Evolutionary conservation across 805 yeast species (phyloP).

Genomic region (Candida railenensis): DNA sequence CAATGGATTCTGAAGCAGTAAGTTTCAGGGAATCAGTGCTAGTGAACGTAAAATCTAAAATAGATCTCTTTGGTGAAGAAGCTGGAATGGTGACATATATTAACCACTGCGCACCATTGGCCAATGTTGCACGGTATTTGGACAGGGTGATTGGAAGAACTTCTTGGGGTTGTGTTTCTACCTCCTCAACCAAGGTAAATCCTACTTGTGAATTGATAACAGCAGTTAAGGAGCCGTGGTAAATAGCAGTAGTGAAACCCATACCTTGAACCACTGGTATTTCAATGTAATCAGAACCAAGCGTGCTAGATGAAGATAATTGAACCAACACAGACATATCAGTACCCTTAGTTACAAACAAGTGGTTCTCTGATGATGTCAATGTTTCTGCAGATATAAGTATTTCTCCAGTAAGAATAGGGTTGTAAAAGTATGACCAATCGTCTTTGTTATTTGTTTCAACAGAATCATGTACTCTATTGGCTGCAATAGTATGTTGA

Average conservation of each 20-base stretch:
- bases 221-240: constrained; percentile 50
- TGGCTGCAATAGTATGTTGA: constrained; percentile 49
- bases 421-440: constrained; percentile 53
- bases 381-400: constrained; percentile 55
- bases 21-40: constrained; percentile 36
- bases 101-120: constrained; percentile 63
- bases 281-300: constrained; percentile 40
- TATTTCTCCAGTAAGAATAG: constrained; percentile 53
- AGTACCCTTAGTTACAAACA: constrained; percentile 49
- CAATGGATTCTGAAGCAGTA: constrained; percentile 41
- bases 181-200: constrained; percentile 15
- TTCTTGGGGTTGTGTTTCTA: constrained; percentile 21
- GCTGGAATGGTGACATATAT: constrained; percentile 55
- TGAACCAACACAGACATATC: constrained; percentile 51
- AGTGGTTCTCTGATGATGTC: constrained; percentile 28
- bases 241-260: constrained; percentile 75
- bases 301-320: constrained; percentile 27
- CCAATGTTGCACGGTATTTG: constrained; percentile 56
- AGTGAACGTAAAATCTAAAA: constrained; percentile 21
- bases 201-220: constrained; percentile 20
- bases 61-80: constrained; percentile 14
- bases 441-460: constrained; percentile 42
- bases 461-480: constrained; percentile 46
- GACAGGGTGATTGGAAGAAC: constrained; percentile 37
- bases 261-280: constrained; percentile 76